A percentile compares a stretch with the other conserved stretches of the same genome.
These are phyloP conservation scores for Phaseolus coccineus DNA, from an alignment of 331 rosid species.

Conservation along the genomic window DNA sequence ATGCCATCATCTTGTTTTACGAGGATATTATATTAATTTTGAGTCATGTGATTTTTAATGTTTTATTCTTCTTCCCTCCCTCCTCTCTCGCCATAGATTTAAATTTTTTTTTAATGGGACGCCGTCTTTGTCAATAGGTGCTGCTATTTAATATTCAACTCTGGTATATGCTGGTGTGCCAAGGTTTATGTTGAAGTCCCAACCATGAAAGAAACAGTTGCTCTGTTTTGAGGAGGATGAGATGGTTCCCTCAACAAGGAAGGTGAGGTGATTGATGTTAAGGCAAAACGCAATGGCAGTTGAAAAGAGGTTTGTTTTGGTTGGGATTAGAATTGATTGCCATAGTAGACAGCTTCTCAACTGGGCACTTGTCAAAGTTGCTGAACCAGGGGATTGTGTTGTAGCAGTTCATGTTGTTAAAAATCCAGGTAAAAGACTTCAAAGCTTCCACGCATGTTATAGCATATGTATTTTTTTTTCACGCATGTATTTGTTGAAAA, in stretches of 20 bases:
- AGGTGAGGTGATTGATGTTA: constrained; percentile 38
- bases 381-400: constrained; percentile 86
- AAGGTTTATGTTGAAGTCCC: constrained; percentile 39
- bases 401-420: constrained; percentile 75
- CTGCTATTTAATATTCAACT: constrained; percentile 43
- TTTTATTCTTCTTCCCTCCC: neutral
- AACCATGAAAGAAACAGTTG: constrained; percentile 30
- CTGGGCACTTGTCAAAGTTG: constrained; percentile 90
- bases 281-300: constrained; percentile 53
- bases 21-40: neutral
- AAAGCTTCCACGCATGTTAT: neutral
- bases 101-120: constrained; percentile 7
- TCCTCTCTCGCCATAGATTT: neutral
- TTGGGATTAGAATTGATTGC: constrained; percentile 74
- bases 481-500: neutral
- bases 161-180: neutral
- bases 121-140: neutral
- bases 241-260: constrained; percentile 42
- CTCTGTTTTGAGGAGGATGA: constrained; percentile 51
- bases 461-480: neutral
- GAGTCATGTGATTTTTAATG: neutral
- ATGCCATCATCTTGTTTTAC: neutral
- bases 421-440: constrained; percentile 56
- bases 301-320: constrained; percentile 65
- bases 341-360: constrained; percentile 71